Percentiles rank a stretch among this genome's conserved stretches.
Evolutionary conservation across 495 filamentous ascomycete genomes (phyloP).

Genomic region (Choiromyces venosus): DNA sequence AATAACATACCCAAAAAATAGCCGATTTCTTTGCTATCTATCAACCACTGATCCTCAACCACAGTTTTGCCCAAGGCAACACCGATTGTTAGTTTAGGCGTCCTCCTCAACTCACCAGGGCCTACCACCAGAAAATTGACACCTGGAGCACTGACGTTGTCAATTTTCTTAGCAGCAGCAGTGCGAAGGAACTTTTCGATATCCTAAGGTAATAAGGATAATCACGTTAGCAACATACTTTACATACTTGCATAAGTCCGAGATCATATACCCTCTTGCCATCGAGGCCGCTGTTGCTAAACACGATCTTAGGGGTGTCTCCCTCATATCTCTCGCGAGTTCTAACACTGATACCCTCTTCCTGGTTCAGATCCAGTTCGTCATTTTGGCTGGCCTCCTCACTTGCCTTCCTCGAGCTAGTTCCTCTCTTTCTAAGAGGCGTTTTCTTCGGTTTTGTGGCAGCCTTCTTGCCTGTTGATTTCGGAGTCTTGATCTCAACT

Average conservation of each 20-base stretch:
- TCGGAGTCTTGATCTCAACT: conserved; percentile 18
- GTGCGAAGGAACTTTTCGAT: conserved; percentile 38
- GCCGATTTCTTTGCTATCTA: conserved; percentile 32
- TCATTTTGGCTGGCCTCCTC: conserved; percentile 1
- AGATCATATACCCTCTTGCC: conserved; percentile 19
- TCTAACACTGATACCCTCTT: conserved; percentile 1
- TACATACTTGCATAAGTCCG: background rate
- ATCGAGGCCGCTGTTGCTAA: conserved; percentile 36
- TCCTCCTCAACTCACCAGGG: conserved; percentile 38
- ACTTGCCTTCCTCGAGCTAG: conserved; percentile 1
- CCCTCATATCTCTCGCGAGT: conserved; percentile 33
- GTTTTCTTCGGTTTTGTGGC: conserved; percentile 8
- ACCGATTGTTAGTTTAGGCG: conserved; percentile 34
- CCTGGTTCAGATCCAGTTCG: background rate
- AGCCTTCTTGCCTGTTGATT: conserved; percentile 8
- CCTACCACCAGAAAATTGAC: conserved; percentile 39
- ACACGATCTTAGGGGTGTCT: conserved; percentile 34
- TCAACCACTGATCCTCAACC: conserved; percentile 38
- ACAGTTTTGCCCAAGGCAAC: conserved; percentile 33
- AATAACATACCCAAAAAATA: conserved; percentile 28
- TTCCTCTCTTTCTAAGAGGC: conserved; percentile 9
- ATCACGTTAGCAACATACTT: background rate
- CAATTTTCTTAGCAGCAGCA: conserved; percentile 30
- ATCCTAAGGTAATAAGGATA: conserved; percentile 11
- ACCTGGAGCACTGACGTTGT: conserved; percentile 26